Evolutionary conservation across 75 land plant genomes (phyloP), one percentile per base, ranked within the genome.

Genomic region (Cupressus sempervirens): DNA sequence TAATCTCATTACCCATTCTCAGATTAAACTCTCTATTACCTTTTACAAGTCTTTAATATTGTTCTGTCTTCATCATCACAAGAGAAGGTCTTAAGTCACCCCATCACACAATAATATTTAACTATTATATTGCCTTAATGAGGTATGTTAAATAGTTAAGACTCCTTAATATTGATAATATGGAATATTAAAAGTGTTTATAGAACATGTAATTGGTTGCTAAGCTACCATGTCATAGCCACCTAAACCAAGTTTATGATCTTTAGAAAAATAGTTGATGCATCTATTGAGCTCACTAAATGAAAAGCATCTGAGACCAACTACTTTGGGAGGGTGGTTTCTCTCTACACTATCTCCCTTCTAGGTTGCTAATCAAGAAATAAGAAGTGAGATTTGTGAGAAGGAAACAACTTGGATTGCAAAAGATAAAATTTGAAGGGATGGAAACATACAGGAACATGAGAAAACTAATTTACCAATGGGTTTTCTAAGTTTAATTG

Each of bases 381-480:
- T 12, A 32, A 10, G 13, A 1, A 32, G 15, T 72, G 36, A 10
- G 35, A 72, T 32, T 32, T 32, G 15, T n/a, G 32, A 11, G 35
- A 30, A 10, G 32, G 3, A 72, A 11, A 68, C 10, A 30, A 10
- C 1, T 68, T 43, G 29, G 29, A 77, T 26, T 43, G 45, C 12
- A 77, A 7, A 35, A 75, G 23, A 36, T 13, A 35, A 1, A 20
- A 76, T 40, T 76, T 76, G 26, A n/a, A 41, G 7, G 29, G 12
- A 41, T 77, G 43, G 29, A 5, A 77, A 18, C 38, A 9, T 50
- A 14, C 7, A 18, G 52, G 18, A 3, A 46, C 15, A 3, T 1
- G 30, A 34, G 13, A 18, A 30, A 14, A 30, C 32, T 52, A 52
- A 12, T 85, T 15, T 85, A 86, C 87, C 87, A 84, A 86, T 84